These are phyloP conservation scores for Hyaloperonospora arabidopsidis DNA, from an alignment of 352 stramenopile species.

Conservation along the genomic window DNA sequence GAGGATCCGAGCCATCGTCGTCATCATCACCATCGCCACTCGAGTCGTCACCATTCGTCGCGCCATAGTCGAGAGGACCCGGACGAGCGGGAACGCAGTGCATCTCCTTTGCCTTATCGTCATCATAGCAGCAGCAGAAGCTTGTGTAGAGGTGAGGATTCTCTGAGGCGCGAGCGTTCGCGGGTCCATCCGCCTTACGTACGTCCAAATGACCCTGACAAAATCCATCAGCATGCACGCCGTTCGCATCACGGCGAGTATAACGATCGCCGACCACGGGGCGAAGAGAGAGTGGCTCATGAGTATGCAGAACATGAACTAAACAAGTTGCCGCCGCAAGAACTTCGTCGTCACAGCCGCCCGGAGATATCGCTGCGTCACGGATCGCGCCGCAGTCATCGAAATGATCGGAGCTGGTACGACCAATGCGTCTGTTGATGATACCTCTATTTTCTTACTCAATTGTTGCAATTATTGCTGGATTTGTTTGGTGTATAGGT, in stretches of 20 bases:
- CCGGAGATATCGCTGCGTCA: conserved; percentile 21
- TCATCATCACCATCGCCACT: conserved; percentile 20
- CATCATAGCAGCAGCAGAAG: conserved; percentile 24
- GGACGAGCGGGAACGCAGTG: conserved; percentile 19
- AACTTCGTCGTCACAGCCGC: conserved; percentile 24
- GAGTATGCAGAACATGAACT: conserved; percentile 19
- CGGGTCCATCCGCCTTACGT: conserved; percentile 18
- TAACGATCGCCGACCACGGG: conserved; percentile 15
- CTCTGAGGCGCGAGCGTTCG: conserved; percentile 14
- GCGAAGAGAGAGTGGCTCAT: conserved; percentile 17
- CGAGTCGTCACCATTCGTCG: conserved; percentile 27
- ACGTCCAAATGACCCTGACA: conserved; percentile 14
- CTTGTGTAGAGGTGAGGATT: conserved; percentile 22
- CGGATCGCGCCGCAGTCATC: conserved; percentile 20
- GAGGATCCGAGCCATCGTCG: conserved; percentile 19
- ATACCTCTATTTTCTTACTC: conserved; percentile 6
- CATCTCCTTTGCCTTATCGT: conserved; percentile 17
- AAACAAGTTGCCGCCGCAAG: conserved; percentile 20
- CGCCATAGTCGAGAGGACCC: conserved; percentile 22
- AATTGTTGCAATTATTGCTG: neutral
- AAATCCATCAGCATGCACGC: conserved; percentile 17
- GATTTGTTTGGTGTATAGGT: conserved; percentile 14
- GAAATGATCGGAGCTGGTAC: conserved; percentile 28
- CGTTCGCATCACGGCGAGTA: conserved; percentile 12
- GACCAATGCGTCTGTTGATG: conserved; percentile 1